Evolutionary conservation across 2,329 filamentous ascomycete genomes (phyloP).

Genomic region (Ilyonectria robusta): DNA sequence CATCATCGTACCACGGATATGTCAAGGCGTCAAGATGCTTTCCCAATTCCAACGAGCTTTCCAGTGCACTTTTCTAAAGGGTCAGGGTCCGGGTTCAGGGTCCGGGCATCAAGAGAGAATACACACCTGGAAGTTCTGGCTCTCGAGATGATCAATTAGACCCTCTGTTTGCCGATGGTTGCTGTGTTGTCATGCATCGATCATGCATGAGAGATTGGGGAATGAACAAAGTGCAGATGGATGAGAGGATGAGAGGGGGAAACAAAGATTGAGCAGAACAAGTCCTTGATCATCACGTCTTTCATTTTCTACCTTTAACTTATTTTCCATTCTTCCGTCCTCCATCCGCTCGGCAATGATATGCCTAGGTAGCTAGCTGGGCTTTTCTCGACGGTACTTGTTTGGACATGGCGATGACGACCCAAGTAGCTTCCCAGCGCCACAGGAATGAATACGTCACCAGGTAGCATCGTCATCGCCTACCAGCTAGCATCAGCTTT

Average conservation of each 20-base stretch:
- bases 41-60: background rate
- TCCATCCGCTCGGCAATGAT: background rate
- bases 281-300: background rate
- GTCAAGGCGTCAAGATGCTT: background rate
- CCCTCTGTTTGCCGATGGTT: background rate
- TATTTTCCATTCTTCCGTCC: background rate
- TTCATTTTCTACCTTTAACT: conserved; percentile 23
- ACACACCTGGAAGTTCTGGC: conserved; percentile 4
- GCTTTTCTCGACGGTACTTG: background rate
- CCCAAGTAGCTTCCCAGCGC: conserved; percentile 32
- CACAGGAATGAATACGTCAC: conserved; percentile 44
- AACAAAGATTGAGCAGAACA: background rate
- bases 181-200: background rate
- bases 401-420: background rate
- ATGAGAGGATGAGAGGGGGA: background rate
- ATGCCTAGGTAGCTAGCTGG: background rate
- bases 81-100: conserved; percentile 6
- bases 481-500: background rate
- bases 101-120: conserved; percentile 16
- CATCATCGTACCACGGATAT: conserved; percentile 40
- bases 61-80: background rate
- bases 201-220: background rate
- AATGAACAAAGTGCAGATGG: background rate
- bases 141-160: background rate
- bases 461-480: conserved; percentile 42